These are phyloP conservation scores for Monilinia laxa DNA, from an alignment of 2,329 filamentous ascomycete genomes.

Conservation along the genomic window DNA sequence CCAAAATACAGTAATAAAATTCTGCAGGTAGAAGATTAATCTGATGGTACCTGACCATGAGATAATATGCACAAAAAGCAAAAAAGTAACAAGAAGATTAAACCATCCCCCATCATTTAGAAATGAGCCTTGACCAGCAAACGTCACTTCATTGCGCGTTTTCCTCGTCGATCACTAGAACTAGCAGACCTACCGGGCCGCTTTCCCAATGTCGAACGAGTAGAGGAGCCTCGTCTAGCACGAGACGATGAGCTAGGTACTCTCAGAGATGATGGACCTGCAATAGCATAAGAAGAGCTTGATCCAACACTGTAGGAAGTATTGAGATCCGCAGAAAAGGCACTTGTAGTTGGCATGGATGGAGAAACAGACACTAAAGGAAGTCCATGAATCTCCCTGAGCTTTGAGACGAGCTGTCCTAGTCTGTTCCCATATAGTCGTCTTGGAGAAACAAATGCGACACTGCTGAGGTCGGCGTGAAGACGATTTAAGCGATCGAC, in stretches of 20 bases:
- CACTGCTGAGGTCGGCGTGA: conserved; percentile 2
- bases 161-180: conserved; percentile 31
- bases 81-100: conserved; percentile 1
- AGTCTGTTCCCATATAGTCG: conserved; percentile 19
- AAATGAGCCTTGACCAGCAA: conserved; percentile 1
- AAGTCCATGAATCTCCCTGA: conserved; percentile 11
- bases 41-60: conserved; percentile 22
- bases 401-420: conserved; percentile 6
- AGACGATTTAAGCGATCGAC: conserved; percentile 24
- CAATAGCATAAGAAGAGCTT: conserved; percentile 11
- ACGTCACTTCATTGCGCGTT: conserved; percentile 37
- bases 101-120: not conserved
- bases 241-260: not conserved
- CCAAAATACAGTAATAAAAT: conserved; percentile 7
- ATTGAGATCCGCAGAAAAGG: not conserved
- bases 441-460: conserved; percentile 13
- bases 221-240: conserved; percentile 17
- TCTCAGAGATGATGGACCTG: not conserved
- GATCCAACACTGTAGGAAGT: conserved; percentile 25
- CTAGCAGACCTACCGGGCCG: conserved; percentile 28
- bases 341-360: not conserved
- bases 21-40: conserved; percentile 16
- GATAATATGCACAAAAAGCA: conserved; percentile 20
- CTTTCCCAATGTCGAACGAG: conserved; percentile 28
- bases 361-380: conserved; percentile 5